Evolutionary conservation across 2,329 filamentous ascomycete species (phyloP).

Genomic region (Hortaea werneckii): DNA sequence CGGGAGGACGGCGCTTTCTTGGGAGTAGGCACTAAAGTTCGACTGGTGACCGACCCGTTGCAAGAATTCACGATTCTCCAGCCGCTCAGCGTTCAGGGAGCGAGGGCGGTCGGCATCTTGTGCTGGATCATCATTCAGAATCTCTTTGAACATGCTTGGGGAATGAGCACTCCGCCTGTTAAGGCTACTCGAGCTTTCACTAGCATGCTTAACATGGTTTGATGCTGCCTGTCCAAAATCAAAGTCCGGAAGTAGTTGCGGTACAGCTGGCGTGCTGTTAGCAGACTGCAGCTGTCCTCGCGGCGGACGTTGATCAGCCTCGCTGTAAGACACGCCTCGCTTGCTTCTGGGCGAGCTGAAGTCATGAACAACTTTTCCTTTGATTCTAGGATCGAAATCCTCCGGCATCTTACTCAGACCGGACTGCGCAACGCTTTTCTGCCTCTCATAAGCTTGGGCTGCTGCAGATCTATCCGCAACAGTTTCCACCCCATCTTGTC

Average conservation of each 20-base stretch:
- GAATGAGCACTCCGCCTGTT: slow-evolving; percentile 36
- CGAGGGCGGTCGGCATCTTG: slow-evolving; percentile 30
- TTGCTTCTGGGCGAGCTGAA: slow-evolving; percentile 47
- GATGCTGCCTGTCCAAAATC: neutral
- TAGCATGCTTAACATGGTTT: neutral
- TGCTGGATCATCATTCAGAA: slow-evolving; percentile 46
- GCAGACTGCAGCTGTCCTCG: neutral
- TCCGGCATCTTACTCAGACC: slow-evolving; percentile 42
- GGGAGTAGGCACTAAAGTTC: slow-evolving; percentile 12
- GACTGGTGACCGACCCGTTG: slow-evolving; percentile 31
- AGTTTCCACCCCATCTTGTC: slow-evolving; percentile 17
- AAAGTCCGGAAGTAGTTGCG: neutral
- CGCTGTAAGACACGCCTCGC: slow-evolving; percentile 21
- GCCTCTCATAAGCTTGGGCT: slow-evolving; percentile 35
- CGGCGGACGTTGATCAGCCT: slow-evolving; percentile 7
- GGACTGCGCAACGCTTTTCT: slow-evolving; percentile 42
- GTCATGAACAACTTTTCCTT: slow-evolving; percentile 54
- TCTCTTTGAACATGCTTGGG: slow-evolving; percentile 47
- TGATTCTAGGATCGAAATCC: slow-evolving; percentile 53
- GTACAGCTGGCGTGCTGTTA: slow-evolving; percentile 1
- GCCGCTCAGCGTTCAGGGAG: slow-evolving; percentile 36
- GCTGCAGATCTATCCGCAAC: slow-evolving; percentile 13
- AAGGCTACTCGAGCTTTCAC: slow-evolving; percentile 1
- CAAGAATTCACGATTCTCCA: slow-evolving; percentile 40
- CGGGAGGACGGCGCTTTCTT: slow-evolving; percentile 22